phyloP scores from a whole-genome alignment of 805 yeast species.

The Danielia reshetovae region DNA sequence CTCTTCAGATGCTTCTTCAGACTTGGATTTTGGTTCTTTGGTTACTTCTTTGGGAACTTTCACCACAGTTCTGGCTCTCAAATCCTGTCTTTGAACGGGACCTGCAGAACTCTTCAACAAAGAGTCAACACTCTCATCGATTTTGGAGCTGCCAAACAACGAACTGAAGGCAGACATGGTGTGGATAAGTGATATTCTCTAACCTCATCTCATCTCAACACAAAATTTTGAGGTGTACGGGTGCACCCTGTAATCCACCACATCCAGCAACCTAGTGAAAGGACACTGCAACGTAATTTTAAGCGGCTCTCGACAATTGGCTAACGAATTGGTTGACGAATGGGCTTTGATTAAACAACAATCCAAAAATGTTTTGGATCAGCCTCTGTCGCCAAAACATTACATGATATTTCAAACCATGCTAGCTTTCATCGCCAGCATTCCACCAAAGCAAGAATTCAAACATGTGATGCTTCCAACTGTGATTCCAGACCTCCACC shows the following conservation, averaged over 20 bases:
- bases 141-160: conserved; percentile 28
- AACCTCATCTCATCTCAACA: conserved; percentile 11
- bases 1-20: conserved; percentile 11
- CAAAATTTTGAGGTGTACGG: conserved; percentile 10
- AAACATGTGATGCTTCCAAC: too few species aligned
- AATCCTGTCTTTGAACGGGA: conserved; percentile 42
- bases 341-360: too few species aligned
- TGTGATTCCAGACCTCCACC: too few species aligned
- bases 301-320: too few species aligned
- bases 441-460: too few species aligned
- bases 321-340: too few species aligned
- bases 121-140: conserved; percentile 26
- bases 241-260: conserved; percentile 3
- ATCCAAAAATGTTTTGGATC: too few species aligned
- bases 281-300: too few species aligned
- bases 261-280: too few species aligned
- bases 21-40: background rate
- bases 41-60: conserved; percentile 17
- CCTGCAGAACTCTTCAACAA: conserved; percentile 35
- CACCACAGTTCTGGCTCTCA: conserved; percentile 30
- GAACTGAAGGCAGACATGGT: conserved; percentile 34
- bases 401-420: too few species aligned
- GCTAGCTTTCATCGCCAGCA: too few species aligned
- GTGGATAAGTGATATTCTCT: background rate
- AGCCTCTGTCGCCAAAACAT: too few species aligned